Evolutionary conservation across 345 rosid genomes (phyloP).

Genomic region (Linum trigynum): DNA sequence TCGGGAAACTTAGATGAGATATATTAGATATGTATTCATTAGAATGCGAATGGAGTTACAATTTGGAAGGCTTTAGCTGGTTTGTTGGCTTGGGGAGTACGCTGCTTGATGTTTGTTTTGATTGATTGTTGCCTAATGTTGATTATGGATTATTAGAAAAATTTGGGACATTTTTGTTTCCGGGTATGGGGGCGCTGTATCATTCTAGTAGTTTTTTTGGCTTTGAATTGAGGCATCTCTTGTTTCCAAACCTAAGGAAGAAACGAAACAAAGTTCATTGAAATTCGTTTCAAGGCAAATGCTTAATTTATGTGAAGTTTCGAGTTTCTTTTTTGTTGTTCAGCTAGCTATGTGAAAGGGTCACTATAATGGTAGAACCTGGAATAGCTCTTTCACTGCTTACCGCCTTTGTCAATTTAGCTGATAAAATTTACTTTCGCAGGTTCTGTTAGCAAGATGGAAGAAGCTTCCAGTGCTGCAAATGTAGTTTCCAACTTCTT

Average conservation of each 20-base stretch:
- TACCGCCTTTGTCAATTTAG: neutral
- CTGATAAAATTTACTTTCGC: slow-evolving; percentile 11
- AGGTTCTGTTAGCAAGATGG: slow-evolving; percentile 36
- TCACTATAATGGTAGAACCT: neutral
- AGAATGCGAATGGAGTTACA: neutral
- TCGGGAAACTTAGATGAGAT: no score
- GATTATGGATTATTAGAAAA: neutral
- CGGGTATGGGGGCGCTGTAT: no score
- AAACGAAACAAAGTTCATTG: neutral
- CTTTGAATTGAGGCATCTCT: neutral
- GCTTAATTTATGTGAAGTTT: neutral
- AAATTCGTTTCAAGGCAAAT: neutral
- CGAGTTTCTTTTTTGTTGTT: neutral
- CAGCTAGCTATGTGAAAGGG: no score
- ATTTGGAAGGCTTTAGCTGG: neutral
- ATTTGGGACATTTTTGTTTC: no score
- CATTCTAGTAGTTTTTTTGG: neutral
- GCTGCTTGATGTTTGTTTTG: no score
- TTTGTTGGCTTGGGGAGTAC: neutral
- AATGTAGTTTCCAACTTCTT: slow-evolving; percentile 44
- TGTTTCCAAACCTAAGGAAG: neutral
- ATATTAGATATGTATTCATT: neutral
- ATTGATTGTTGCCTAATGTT: no score
- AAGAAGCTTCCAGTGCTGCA: slow-evolving; percentile 25
- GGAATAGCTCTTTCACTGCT: neutral